These are phyloP conservation scores for Pterocarpus macrocarpus DNA, from an alignment of 306 rosid genomes.

Conservation along the genomic window DNA sequence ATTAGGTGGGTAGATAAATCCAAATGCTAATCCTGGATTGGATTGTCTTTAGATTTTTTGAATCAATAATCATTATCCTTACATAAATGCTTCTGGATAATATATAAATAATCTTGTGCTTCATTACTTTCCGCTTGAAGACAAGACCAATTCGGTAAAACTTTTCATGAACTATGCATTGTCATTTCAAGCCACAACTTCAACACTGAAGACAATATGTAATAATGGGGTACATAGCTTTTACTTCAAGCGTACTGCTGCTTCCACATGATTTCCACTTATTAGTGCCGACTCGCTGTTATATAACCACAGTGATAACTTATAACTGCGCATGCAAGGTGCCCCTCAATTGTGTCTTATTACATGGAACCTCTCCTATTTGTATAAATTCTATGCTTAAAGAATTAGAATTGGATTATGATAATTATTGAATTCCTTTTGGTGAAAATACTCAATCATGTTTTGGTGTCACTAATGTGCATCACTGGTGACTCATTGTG, in stretches of 20 bases:
- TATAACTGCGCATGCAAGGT: conserved; percentile 25
- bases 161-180: neutral
- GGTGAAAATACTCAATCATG: neutral
- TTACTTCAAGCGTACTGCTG: conserved; percentile 26
- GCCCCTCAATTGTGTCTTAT: neutral
- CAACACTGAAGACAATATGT: neutral
- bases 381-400: neutral
- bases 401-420: neutral
- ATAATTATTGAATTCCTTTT: neutral
- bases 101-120: neutral
- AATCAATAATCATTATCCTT: neutral
- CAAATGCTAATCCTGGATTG: neutral
- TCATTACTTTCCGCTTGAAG: neutral
- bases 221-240: conserved; percentile 9
- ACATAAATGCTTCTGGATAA: neutral
- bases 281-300: neutral
- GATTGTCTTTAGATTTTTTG: neutral
- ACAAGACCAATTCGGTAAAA: neutral
- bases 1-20: neutral
- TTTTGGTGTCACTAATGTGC: neutral
- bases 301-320: conserved; percentile 11
- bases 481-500: neutral
- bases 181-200: conserved; percentile 15
- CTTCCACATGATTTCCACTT: conserved; percentile 30
- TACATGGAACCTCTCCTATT: neutral